phyloP scores from a whole-genome alignment of 148 eudicot species.

The Camellia sinensis region DNA sequence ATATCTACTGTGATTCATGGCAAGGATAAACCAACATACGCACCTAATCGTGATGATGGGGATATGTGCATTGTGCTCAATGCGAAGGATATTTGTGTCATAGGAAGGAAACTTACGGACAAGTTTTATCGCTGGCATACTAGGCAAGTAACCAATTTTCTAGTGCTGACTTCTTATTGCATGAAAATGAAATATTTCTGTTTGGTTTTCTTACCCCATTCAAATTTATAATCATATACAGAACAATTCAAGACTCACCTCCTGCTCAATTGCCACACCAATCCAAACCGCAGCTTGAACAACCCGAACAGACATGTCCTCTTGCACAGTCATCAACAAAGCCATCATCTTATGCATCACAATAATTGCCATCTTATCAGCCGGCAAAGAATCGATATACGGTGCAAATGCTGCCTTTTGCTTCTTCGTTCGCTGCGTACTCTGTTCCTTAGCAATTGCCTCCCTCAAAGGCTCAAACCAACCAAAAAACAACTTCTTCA shows the following conservation, averaged over 20 bases:
- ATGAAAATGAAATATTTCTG: not conserved
- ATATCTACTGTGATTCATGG: slow-evolving; percentile 83
- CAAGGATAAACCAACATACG: slow-evolving; percentile 84
- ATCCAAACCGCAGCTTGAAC: slow-evolving; percentile 76
- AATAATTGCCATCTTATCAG: slow-evolving; percentile 92
- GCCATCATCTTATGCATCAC: slow-evolving; percentile 92
- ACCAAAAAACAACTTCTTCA: slow-evolving; percentile 69
- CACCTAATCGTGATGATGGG: slow-evolving; percentile 87
- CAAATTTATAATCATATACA: not conserved
- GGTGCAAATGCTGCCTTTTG: slow-evolving; percentile 49
- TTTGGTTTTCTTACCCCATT: not conserved
- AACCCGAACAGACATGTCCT: slow-evolving; percentile 54
- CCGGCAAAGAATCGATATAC: slow-evolving; percentile 61
- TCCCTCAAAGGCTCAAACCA: slow-evolving; percentile 90
- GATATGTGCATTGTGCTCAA: slow-evolving; percentile 90
- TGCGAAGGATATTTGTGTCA: slow-evolving; percentile 80
- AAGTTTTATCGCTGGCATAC: slow-evolving; percentile 87
- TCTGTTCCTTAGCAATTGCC: slow-evolving; percentile 74
- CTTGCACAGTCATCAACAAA: slow-evolving; percentile 61
- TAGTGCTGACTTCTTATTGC: not conserved
- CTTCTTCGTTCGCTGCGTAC: slow-evolving; percentile 40
- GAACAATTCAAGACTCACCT: slow-evolving; percentile 37
- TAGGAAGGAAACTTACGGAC: slow-evolving; percentile 84
- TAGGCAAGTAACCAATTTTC: slow-evolving; percentile 48
- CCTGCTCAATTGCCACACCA: slow-evolving; percentile 80